Base-by-base conservation (phyloP, 768 basidiomycete genomes). In the Xerocomellus amylosporus region DNA sequence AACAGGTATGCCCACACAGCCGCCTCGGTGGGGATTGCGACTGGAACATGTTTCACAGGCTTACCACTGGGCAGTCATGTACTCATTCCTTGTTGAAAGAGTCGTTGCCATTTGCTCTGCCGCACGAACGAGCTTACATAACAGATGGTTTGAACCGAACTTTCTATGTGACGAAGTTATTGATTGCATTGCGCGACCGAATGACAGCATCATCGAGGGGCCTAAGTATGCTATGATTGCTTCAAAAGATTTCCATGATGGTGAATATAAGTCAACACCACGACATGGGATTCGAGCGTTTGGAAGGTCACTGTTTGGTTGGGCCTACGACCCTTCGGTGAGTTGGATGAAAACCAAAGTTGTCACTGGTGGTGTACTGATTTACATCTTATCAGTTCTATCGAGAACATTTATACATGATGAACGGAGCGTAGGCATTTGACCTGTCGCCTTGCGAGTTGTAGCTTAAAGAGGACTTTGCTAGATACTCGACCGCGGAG, bases 11-110 rank as follows among this genome's bases (percentile, higher is more conserved):
- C 37, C 2, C 19, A 38, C 37, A 38, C n/a, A 10, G 8, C n/a
- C n/a, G 10, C 38, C 9, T 12, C 10, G 10, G 19, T 4, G 15
- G 15, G 42, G 9, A 79, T 56, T 79, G 77, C 1, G 81, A 81
- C 81, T 77, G 79, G 41, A 80, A 74, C 19, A 12, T 5, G 10
- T 38, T 8, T 80, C 81, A 61, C 72, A 75, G 78, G 75, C 79
- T 0, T 81, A 80, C 56, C 71, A 82, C 52, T 81, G 78, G 80
- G 68, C 81, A 3, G 74, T 77, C 17, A 66, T 81, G 61, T 80
- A 77, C 55, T 77, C 81, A 2, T 77, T 79, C 39, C 75, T 74
- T 34, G 75, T 80, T 14, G 74, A 76, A 10, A 38, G 38, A 38
- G n/a, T 58, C 39, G 44, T n/a, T n/a, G 51, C 38, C 30, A 75